A percentile compares a stretch with the other conserved stretches of the same genome.
Conservation (phyloP, 2,329 filamentous ascomycete species). For the Cordyceps militaris region DNA sequence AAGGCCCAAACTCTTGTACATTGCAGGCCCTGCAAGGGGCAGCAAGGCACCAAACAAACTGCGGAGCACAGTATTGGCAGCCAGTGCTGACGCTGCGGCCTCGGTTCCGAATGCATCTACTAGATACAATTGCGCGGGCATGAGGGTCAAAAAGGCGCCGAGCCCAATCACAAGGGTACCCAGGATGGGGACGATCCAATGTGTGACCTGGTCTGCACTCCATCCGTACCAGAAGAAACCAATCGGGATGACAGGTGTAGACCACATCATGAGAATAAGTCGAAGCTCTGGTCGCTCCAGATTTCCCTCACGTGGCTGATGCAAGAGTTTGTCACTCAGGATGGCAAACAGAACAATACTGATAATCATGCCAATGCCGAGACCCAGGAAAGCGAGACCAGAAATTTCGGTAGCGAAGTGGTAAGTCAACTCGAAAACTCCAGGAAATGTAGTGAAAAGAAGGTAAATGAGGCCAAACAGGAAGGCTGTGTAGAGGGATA, state of each 20-base stretch:
- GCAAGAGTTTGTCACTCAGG: conserved; percentile 15
- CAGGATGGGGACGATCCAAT: conserved; percentile 52
- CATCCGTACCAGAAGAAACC: conserved; percentile 52
- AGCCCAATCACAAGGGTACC: conserved; percentile 43
- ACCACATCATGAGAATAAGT: conserved; percentile 39
- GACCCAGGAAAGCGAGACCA: conserved; percentile 36
- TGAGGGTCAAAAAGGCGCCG: conserved; percentile 21
- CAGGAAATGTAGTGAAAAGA: conserved; percentile 42
- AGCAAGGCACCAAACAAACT: conserved; percentile 53
- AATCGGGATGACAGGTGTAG: conserved; percentile 36
- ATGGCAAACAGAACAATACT: background rate
- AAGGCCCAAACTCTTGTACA: conserved; percentile 27
- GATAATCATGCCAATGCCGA: conserved; percentile 28
- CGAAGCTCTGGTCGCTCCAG: conserved; percentile 36
- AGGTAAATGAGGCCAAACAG: conserved; percentile 56
- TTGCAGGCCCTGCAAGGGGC: conserved; percentile 43
- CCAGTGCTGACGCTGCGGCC: background rate
- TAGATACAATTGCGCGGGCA: background rate
- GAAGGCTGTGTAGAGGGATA: conserved; percentile 39
- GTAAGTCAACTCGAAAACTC: conserved; percentile 53
- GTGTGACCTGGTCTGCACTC: conserved; percentile 41
- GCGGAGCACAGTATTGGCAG: conserved; percentile 23
- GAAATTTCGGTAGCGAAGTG: conserved; percentile 43
- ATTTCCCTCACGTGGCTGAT: background rate
- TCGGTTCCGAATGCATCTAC: background rate